Percentiles rank a stretch among this genome's conserved stretches.
Conservation (phyloP, 495 filamentous ascomycete genomes). For the Talaromyces proteolyticus region DNA sequence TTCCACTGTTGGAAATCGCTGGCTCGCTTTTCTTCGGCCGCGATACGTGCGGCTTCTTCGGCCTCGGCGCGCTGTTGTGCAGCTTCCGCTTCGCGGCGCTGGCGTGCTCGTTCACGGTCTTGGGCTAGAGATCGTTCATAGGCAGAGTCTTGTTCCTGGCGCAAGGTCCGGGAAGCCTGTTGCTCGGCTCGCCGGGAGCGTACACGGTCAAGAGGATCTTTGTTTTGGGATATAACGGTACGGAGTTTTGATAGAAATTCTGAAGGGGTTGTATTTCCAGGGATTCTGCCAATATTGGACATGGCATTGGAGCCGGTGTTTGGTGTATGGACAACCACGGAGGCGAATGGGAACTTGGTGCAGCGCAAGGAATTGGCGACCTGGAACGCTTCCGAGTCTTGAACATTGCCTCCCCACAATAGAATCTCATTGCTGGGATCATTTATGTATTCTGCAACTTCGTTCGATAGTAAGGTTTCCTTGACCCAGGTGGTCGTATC, state of each 20-base stretch:
- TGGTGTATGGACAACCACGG: conserved; percentile 77
- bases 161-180: conserved; percentile 67
- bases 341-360: conserved; percentile 87
- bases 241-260: conserved; percentile 69
- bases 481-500: conserved; percentile 79
- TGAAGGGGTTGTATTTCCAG: conserved; percentile 58
- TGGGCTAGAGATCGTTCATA: conserved; percentile 87
- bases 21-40: conserved; percentile 52
- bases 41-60: conserved; percentile 56
- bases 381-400: conserved; percentile 90
- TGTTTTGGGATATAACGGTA: conserved; percentile 61
- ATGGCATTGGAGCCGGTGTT: conserved; percentile 75
- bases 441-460: conserved; percentile 67
- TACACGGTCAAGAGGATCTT: conserved; percentile 59
- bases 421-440: conserved; percentile 69
- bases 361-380: conserved; percentile 75
- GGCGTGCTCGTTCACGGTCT: conserved; percentile 75
- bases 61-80: conserved; percentile 55
- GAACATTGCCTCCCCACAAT: conserved; percentile 86
- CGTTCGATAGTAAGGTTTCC: conserved; percentile 70
- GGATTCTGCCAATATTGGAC: conserved; percentile 73
- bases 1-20: conserved; percentile 66
- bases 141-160: conserved; percentile 80
- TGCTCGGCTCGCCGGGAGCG: conserved; percentile 68
- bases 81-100: conserved; percentile 67